A percentile compares a stretch with the other conserved stretches of the same genome.
Evolutionary conservation across 2,329 filamentous ascomycete species (phyloP).

Genomic region (Davidsoniella virescens): DNA sequence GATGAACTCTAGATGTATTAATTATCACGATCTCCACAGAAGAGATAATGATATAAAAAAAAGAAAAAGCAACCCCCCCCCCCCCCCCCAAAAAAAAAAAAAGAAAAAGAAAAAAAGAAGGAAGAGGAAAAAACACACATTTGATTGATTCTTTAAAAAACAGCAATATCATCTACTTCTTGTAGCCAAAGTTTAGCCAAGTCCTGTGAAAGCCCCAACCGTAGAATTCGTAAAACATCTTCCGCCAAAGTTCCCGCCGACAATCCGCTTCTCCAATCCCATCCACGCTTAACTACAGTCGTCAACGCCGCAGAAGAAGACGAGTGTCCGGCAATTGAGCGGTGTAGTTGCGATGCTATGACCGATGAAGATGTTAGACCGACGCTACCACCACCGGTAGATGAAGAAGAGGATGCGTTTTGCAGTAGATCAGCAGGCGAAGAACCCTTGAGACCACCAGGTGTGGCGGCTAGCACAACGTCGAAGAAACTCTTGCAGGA

Average conservation of each 20-base stretch:
- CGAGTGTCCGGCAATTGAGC: conserved; percentile 38
- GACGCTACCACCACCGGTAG: conserved; percentile 39
- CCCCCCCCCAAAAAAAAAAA: neutral
- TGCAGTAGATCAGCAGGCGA: conserved; percentile 48
- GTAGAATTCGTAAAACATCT: conserved; percentile 57
- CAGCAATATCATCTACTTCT: conserved; percentile 41
- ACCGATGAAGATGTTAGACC: conserved; percentile 51
- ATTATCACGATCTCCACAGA: neutral
- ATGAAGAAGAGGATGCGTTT: conserved; percentile 31
- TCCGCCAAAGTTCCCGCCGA: conserved; percentile 44
- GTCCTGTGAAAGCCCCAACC: conserved; percentile 59
- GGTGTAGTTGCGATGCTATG: conserved; percentile 45
- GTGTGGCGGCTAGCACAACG: conserved; percentile 53
- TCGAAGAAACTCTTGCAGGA: conserved; percentile 66
- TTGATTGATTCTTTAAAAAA: conserved; percentile 19
- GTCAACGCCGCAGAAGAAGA: conserved; percentile 16
- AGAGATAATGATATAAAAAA: neutral
- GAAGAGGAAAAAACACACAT: neutral
- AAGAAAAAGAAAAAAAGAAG: neutral
- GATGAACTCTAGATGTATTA: too few relatives aligned
- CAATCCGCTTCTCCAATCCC: conserved; percentile 72
- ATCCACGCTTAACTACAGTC: conserved; percentile 34
- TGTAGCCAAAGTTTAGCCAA: conserved; percentile 53
- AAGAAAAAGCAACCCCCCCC: neutral
- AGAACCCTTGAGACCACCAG: conserved; percentile 41